A percentile compares a stretch with the other conserved stretches of the same genome.
phyloP scores from a whole-genome alignment of 805 yeast genomes.

The Ogataea paraovalis region DNA sequence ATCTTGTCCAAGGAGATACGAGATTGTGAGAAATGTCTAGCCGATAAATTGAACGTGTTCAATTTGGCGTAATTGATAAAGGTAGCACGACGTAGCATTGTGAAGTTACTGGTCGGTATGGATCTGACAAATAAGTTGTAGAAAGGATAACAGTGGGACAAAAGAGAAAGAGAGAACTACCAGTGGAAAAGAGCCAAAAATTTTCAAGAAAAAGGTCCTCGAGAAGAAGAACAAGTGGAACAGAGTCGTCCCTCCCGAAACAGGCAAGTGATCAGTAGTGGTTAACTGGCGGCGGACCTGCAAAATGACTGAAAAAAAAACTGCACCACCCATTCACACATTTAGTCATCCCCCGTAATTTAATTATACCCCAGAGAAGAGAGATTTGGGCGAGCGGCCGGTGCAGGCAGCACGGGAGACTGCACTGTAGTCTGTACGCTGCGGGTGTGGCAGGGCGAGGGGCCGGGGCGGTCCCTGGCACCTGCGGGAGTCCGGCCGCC shows the following conservation, averaged over 20 bases:
- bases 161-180: not conserved
- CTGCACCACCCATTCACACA: no score
- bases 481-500: no score
- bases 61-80: not conserved
- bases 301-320: not conserved
- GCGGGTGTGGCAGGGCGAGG: no score
- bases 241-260: not conserved
- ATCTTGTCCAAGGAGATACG: constrained; percentile 43
- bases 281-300: not conserved
- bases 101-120: not conserved
- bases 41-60: constrained; percentile 1
- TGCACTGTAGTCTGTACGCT: no score
- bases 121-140: not conserved
- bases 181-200: not conserved
- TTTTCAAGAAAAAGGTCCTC: not conserved
- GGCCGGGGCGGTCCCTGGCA: no score
- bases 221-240: not conserved
- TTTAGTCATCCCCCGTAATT: no score
- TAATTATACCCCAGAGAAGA: no score
- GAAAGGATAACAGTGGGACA: not conserved
- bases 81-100: not conserved
- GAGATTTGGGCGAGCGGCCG: no score
- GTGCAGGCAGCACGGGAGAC: no score
- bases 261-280: not conserved
- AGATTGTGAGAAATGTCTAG: constrained; percentile 26